Evolutionary conservation across 257 asterid species (phyloP).

Genomic region (Fraxinus americana): DNA sequence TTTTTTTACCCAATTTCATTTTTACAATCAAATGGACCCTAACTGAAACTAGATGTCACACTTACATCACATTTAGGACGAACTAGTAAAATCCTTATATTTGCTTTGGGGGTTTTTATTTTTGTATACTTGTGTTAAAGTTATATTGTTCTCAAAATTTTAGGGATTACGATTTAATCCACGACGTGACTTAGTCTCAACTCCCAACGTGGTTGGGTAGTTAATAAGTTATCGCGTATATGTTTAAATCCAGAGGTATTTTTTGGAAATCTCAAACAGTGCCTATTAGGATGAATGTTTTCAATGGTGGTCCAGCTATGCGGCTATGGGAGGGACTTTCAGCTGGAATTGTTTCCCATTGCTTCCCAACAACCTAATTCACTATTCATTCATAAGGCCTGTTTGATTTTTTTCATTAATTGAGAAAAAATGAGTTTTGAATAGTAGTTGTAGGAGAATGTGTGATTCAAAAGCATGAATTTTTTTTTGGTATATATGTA

Average conservation of each 20-base stretch:
- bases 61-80: not conserved
- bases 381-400: not conserved
- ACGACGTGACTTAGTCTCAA: not conserved
- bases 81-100: not conserved
- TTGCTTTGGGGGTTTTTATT: not conserved
- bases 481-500: no score
- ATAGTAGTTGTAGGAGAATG: no score
- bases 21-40: no score
- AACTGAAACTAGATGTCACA: not conserved
- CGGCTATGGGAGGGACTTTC: not conserved
- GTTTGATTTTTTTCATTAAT: no score
- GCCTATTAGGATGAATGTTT: not conserved
- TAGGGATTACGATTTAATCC: not conserved
- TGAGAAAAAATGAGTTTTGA: no score
- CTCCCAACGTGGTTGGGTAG: not conserved
- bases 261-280: not conserved
- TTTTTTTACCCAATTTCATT: no score
- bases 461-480: no score
- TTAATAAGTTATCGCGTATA: not conserved
- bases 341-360: not conserved
- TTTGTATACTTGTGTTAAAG: not conserved
- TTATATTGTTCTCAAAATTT: not conserved
- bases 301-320: not conserved
- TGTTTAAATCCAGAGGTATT: not conserved
- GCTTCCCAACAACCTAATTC: not conserved